Percentiles rank a stretch among this genome's conserved stretches.
phyloP scores from a whole-genome alignment of 768 basidiomycete genomes.

The Suillus subaureus region DNA sequence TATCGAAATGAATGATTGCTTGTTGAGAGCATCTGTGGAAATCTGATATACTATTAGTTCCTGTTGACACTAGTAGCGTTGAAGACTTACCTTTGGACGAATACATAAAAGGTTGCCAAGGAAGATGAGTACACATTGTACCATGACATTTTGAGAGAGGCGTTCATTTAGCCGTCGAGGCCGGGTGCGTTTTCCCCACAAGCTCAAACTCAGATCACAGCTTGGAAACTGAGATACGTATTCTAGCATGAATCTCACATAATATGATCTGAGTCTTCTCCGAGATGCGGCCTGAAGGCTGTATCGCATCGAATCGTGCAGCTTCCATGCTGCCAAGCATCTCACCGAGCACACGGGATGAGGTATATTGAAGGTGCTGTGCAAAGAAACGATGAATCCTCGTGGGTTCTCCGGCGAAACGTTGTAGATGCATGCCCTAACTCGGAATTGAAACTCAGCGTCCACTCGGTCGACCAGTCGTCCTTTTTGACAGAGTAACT shows the following conservation, averaged over 20 bases:
- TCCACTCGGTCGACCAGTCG: neutral
- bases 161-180: neutral
- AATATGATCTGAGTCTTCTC: neutral
- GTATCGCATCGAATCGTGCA: neutral
- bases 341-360: neutral
- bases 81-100: neutral
- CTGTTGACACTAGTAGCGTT: neutral
- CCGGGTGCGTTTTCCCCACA: neutral
- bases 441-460: conserved; percentile 3
- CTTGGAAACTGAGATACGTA: neutral
- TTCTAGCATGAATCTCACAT: neutral
- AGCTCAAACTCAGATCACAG: neutral
- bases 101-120: neutral
- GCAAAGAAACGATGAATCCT: conserved; percentile 6
- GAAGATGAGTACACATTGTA: neutral
- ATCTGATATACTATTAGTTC: neutral
- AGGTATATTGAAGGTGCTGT: neutral
- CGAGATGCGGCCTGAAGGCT: neutral
- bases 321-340: conserved; percentile 2
- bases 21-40: neutral
- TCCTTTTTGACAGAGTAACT: neutral
- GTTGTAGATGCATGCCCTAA: neutral
- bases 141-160: neutral
- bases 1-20: conserved; percentile 1
- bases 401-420: neutral